Evolutionary conservation across 2,329 filamentous ascomycete species (phyloP), one percentile per base, ranked within the genome.

Genomic region (Pestalotiopsis sp.): DNA sequence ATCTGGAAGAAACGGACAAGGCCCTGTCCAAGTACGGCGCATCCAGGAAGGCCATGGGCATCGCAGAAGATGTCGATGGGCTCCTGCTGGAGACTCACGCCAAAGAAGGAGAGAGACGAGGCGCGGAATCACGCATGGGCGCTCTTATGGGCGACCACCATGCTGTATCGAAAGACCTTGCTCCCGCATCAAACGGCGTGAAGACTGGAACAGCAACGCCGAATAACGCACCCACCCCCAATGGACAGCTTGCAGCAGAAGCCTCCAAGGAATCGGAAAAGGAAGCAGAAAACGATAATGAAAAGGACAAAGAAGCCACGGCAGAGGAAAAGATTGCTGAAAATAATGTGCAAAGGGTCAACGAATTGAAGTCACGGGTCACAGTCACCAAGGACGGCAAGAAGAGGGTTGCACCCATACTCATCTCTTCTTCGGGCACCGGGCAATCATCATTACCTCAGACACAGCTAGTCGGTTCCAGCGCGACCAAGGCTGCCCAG

Each of bases 331-430:
- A 89, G 72, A 81, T 80, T 9, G 83, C 83, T 1, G 85, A 88
- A 72, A 88, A 89, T 77, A 78, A 83, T 4, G 86, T 84, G 1
- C 84, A 88, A 69, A 81, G 86, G 69, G 85, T 89, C 75, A 85
- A 83, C 71, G 84, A 84, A 74, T 81, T 98, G 72, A 98, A 98
- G 81, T 94, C 95, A 71, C 89, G 96, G 66, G 95, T 98, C 3
- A 98, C 95, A 0, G 91, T 98, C 70, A 97, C 94, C 0, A 98
- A 98, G 78, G 95, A 99, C 73, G 96, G 96, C 38, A 98, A 96
- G 82, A 99, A 99, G 83, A 89, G 96, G 67, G 95, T 99, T 67
- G 93, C 94, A 4, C 96, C 96, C 1, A 85, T 99, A 72, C 86
- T 99, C 13, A 94, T 99, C 6, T 97, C 95, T 0, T 94, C 94